Conservation (phyloP, 192 early-diverging fungal species). For the Backusella tarrabulga region DNA sequence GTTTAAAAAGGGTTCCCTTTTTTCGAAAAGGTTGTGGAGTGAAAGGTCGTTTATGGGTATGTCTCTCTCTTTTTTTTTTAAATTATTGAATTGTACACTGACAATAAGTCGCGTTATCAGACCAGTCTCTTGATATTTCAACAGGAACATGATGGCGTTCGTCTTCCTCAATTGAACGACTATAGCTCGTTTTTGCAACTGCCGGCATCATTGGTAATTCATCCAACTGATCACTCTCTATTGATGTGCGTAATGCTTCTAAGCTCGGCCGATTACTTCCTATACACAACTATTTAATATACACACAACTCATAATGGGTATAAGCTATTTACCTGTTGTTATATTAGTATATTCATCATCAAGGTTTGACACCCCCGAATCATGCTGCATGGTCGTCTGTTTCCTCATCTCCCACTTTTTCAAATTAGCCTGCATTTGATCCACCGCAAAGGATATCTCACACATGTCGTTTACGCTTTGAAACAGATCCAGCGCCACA, state of each 20-base stretch:
- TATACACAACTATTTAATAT: not conserved
- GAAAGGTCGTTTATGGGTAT: not conserved
- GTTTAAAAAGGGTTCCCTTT: not conserved
- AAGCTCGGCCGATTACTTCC: not conserved
- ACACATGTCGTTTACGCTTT: slow-evolving; percentile 27
- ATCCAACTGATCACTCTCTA: not conserved
- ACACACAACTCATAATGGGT: no score
- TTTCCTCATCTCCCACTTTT: slow-evolving; percentile 23
- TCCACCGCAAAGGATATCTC: slow-evolving; percentile 27
- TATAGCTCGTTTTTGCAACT: not conserved
- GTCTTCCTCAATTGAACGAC: not conserved
- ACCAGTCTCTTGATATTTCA: slow-evolving; percentile 6
- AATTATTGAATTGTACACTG: slow-evolving; percentile 25
- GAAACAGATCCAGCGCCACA: slow-evolving; percentile 50
- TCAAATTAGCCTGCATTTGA: slow-evolving; percentile 27
- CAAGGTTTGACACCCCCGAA: slow-evolving; percentile 16
- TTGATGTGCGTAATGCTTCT: not conserved
- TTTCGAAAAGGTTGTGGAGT: not conserved
- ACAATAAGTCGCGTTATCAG: slow-evolving; percentile 17
- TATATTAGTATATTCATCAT: not conserved
- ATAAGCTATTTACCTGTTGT: not conserved
- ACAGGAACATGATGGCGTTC: not conserved
- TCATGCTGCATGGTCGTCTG: slow-evolving; percentile 14
- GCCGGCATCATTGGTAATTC: slow-evolving; percentile 11
- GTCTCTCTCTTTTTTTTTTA: not conserved